Evolutionary conservation across 208 protist genomes (phyloP).

Genomic region (Borovskyia barvae): DNA sequence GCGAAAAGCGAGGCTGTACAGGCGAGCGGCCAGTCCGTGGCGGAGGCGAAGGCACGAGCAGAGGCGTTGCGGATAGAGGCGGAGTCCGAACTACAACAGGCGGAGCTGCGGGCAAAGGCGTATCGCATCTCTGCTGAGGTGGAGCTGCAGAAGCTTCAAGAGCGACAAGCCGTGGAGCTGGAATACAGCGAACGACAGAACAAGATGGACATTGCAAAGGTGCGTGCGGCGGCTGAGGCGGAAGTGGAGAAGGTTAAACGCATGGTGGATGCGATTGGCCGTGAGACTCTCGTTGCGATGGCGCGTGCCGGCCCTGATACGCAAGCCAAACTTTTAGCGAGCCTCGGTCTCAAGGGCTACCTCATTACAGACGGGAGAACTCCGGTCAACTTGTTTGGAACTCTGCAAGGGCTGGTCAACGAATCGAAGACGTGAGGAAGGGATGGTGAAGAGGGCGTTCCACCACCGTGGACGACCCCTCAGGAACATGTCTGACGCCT

Average conservation of each 20-base stretch:
- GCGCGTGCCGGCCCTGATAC: slow-evolving; percentile 93
- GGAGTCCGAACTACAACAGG: slow-evolving; percentile 86
- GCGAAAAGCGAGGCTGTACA: slow-evolving; percentile 91
- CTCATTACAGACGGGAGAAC: slow-evolving; percentile 96
- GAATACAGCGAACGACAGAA: slow-evolving; percentile 79
- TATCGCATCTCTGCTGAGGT: slow-evolving; percentile 80
- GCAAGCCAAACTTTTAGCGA: slow-evolving; percentile 94
- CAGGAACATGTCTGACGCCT: no score
- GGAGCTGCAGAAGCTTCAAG: slow-evolving; percentile 83
- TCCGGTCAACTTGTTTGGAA: slow-evolving; percentile 96
- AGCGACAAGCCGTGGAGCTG: slow-evolving; percentile 84
- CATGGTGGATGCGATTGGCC: slow-evolving; percentile 87
- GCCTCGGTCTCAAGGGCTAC: slow-evolving; percentile 93
- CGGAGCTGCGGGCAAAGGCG: slow-evolving; percentile 78
- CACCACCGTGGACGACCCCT: no score
- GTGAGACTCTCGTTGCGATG: slow-evolving; percentile 91
- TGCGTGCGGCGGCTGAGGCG: slow-evolving; percentile 63
- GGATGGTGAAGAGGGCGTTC: no score
- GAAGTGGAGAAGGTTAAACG: slow-evolving; percentile 89
- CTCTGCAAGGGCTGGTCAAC: slow-evolving; percentile 92
- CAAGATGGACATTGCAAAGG: slow-evolving; percentile 86
- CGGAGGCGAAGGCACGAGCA: slow-evolving; percentile 90
- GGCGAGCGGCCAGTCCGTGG: slow-evolving; percentile 89
- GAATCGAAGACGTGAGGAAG: slow-evolving; percentile 14
- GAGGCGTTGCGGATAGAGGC: slow-evolving; percentile 90